Conservation (phyloP, 2,329 filamentous ascomycete species). For the Exophiala viscosa region DNA sequence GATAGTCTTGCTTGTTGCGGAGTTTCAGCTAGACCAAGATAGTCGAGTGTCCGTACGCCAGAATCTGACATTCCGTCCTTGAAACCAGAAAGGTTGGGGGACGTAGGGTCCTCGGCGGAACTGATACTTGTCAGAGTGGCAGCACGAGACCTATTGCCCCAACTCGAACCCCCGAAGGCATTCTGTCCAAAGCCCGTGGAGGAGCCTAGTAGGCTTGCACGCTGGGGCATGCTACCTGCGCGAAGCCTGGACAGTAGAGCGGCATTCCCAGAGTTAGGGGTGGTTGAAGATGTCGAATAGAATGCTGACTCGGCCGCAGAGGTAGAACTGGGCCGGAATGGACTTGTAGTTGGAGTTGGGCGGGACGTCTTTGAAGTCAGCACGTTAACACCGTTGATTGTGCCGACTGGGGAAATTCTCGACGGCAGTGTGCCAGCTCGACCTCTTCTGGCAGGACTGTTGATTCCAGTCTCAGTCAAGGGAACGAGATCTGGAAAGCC, state of each 20-base stretch:
- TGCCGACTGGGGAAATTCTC: conserved; percentile 75
- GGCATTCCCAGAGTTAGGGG: conserved; percentile 58
- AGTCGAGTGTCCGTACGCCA: conserved; percentile 91
- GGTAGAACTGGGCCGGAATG: conserved; percentile 65
- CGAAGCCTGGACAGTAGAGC: conserved; percentile 78
- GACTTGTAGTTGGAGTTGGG: conserved; percentile 80
- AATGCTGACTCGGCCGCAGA: conserved; percentile 36
- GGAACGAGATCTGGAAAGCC: conserved; percentile 88
- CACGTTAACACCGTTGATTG: conserved; percentile 54
- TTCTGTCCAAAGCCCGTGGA: conserved; percentile 76
- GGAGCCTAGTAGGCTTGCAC: conserved; percentile 62
- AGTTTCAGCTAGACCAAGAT: conserved; percentile 89
- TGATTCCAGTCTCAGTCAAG: conserved; percentile 62
- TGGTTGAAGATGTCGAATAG: conserved; percentile 38
- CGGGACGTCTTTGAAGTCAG: conserved; percentile 74
- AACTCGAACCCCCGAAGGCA: conserved; percentile 81
- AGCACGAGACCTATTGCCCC: conserved; percentile 78
- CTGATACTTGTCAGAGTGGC: conserved; percentile 87
- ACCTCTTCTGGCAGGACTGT: conserved; percentile 68
- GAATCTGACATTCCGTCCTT: conserved; percentile 79
- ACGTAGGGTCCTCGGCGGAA: conserved; percentile 81
- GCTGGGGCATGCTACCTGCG: conserved; percentile 91
- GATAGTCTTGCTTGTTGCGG: conserved; percentile 75
- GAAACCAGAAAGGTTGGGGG: conserved; percentile 79
- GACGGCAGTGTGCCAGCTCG: conserved; percentile 96